Base-by-base conservation (phyloP, 2,329 filamentous ascomycete species). In the Aspergillus floridensis region DNA sequence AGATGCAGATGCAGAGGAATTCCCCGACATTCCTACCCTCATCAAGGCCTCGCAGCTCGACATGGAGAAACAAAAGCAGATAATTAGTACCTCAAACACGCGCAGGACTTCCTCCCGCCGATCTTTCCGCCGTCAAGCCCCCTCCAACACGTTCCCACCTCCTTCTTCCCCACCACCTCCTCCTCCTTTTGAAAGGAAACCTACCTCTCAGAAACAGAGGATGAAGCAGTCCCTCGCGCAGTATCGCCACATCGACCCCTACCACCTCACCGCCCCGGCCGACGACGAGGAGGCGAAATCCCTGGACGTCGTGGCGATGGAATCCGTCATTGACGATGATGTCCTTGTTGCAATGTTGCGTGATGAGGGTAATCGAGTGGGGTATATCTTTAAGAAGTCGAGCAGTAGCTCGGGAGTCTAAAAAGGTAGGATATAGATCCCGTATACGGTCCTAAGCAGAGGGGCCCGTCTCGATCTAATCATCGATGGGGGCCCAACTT, bases 141-240 rank as follows among this genome's bases (percentile, higher is more conserved):
- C 32, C 12, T 5, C 32, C 32, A 35, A 35, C 11, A 10, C 32
- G 8, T 16, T n/a, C 38, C 38, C 38, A n/a, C 38, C 38, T 1
- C 32, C 4, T 35, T 12, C 12, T 1, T n/a, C 38, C 38, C 38
- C 38, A n/a, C 38, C 38, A 1, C 32, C 4, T 35, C 32, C 12
- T 1, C 12, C 11, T 4, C 32, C 22, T 22, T 5, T 4, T 22
- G 22, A 35, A 16, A 35, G 11, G 16, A 54, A 62, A 57, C 38
- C 57, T 16, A 65, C 52, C 8, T 66, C 64, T n/a, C 66, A 70
- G 38, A 71, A 72, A 24, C 65, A 72, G n/a, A 73, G 72, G 46
- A 78, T 80, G 67, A 73, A 76, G 48, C 71, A 76, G 48, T 79
- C 74, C 44, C 70, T 80, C 22, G 74, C 79, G 47, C 74, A 76